Base-by-base conservation (phyloP, 192 early-diverging fungal genomes). In the Tieghemiomyces parasiticus region DNA sequence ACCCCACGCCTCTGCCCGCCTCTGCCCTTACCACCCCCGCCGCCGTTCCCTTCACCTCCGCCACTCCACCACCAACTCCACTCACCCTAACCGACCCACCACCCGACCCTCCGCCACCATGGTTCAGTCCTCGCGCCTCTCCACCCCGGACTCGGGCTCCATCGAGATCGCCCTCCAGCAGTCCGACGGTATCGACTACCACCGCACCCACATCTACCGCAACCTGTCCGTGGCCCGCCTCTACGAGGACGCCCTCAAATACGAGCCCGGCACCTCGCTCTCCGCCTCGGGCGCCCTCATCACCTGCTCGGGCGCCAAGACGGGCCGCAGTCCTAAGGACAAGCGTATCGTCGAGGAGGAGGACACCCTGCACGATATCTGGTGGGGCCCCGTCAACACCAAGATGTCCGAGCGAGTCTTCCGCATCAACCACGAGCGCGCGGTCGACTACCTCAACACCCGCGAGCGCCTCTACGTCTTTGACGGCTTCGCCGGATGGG, bases 381-480 rank as follows among this genome's bases (percentile, higher is more conserved):
- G 95, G 94, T 97, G 95, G 92, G 95, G 95, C 31, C 91, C 95
- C 20, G 90, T 97, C 55, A 97, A 97, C 83, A 88, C 86, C 69
- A 88, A 86, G 70, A 87, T 97, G 65, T 79, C 75, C 24, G 78
- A 81, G 65, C 68, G 77, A 30, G 72, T 83, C 12, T 97, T 97
- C 75, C 79, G 89, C 63, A 87, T 88, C 70, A 97, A 97, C 82
- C 89, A 91, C 65, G 89, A 97, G 77, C 85, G 89, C 61, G 92
- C 92, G 50, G 78, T 87, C 64, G 91, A 93, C 79, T 97, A 95
- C 80, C 78, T 97, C 60, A 97, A 97, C 80, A 93, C 92, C 56
- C 87, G 91, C 61, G 76, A 80, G 33, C 85, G 88, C 60, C 82
- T 95, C 48, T 93, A 92, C 64, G 91, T 97, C 61, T 90, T 97